Evolutionary conservation across 1,284 basidiomycete genomes (phyloP).

Genomic region (Vanrija sp.): DNA sequence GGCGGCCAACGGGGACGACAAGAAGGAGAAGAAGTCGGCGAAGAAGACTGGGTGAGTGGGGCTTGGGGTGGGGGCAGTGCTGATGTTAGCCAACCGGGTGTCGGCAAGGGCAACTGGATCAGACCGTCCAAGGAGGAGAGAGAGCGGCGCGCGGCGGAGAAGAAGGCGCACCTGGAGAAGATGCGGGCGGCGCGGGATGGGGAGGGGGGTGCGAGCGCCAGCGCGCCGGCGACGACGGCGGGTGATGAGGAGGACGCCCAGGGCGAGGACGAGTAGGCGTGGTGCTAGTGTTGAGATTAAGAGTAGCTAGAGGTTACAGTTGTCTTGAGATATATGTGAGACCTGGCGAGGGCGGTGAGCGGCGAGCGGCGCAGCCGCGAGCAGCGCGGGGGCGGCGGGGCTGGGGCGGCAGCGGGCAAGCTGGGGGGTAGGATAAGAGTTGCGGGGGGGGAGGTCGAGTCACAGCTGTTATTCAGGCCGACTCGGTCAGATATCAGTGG

Average conservation of each 20-base stretch:
- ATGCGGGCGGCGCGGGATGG: constrained; percentile 10
- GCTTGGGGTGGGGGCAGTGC: background rate
- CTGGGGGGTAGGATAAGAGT: too few species aligned
- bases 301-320: too few species aligned
- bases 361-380: too few species aligned
- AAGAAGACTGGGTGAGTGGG: constrained; percentile 34
- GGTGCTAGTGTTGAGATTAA: background rate
- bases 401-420: too few species aligned
- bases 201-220: background rate
- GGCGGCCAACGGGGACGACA: constrained; percentile 9
- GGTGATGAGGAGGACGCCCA: constrained; percentile 28
- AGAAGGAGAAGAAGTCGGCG: constrained; percentile 30
- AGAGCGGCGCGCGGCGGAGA: constrained; percentile 29
- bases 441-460: too few species aligned
- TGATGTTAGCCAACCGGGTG: constrained; percentile 29
- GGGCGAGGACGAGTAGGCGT: constrained; percentile 25
- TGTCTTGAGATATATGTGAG: too few species aligned
- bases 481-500: too few species aligned
- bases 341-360: too few species aligned
- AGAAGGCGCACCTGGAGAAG: constrained; percentile 25
- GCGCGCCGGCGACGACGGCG: background rate
- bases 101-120: constrained; percentile 48
- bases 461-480: too few species aligned
- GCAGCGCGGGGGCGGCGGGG: too few species aligned
- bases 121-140: constrained; percentile 44